These are phyloP conservation scores for Colletotrichum endophyticum DNA, from an alignment of 2,329 filamentous ascomycete genomes.

Conservation along the genomic window DNA sequence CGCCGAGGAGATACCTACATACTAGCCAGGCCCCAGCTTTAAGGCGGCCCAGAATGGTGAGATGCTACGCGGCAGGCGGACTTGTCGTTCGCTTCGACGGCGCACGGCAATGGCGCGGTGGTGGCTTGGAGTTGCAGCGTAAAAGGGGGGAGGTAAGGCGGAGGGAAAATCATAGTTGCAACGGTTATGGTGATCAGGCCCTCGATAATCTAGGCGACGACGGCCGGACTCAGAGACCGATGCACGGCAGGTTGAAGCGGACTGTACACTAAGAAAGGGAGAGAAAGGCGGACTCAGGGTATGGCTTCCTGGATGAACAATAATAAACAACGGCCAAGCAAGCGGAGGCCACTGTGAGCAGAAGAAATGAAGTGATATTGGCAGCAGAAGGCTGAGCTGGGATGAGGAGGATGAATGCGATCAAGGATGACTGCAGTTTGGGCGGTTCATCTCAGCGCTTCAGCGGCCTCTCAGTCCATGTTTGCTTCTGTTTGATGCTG, in stretches of 20 bases:
- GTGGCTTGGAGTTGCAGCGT: background rate
- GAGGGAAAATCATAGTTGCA: background rate
- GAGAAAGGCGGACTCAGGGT: background rate
- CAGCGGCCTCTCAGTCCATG: background rate
- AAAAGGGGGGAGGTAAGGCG: background rate
- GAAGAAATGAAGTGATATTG: background rate
- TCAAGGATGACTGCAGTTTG: background rate
- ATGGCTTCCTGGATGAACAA: background rate
- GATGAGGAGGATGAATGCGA: background rate
- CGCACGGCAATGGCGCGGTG: background rate
- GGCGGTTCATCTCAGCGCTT: constrained; percentile 1
- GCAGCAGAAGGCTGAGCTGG: background rate
- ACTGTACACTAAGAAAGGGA: background rate
- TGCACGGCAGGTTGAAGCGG: background rate
- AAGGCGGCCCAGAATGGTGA: background rate
- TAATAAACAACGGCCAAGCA: background rate
- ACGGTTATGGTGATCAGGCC: background rate
- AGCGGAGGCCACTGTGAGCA: background rate
- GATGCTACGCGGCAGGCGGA: background rate
- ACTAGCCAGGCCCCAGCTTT: background rate
- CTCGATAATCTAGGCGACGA: background rate
- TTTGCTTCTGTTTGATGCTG: background rate
- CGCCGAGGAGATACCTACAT: background rate
- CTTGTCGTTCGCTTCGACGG: background rate
- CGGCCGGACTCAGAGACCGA: background rate